A percentile compares a stretch with the other conserved stretches of the same genome.
phyloP scores from a whole-genome alignment of 2,329 filamentous ascomycete genomes.

The Xylariomycetidae sp. region DNA sequence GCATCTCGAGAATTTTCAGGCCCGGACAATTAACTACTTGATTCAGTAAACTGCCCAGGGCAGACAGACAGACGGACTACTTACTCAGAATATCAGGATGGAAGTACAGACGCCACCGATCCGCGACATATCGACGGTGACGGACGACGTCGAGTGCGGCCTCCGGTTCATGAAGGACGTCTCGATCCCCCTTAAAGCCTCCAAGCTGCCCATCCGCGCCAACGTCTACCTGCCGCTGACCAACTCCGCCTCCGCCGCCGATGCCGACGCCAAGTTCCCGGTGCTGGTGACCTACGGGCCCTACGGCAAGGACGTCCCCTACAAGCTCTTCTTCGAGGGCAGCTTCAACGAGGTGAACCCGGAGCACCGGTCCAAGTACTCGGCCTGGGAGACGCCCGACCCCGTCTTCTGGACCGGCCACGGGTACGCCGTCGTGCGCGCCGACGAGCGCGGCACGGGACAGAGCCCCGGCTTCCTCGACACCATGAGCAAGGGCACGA shows the following conservation, averaged over 20 bases:
- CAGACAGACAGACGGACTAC: too few relatives aligned
- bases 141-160: constrained; percentile 11
- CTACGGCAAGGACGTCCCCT: constrained; percentile 69
- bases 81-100: too few relatives aligned
- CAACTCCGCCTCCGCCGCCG: constrained; percentile 1
- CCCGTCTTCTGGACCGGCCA: constrained; percentile 51
- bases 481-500: constrained; percentile 44
- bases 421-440: constrained; percentile 52
- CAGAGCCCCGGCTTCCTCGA: constrained; percentile 44
- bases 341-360: constrained; percentile 47
- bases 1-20: too few relatives aligned
- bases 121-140: constrained; percentile 12
- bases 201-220: constrained; percentile 28
- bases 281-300: constrained; percentile 69
- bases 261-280: constrained; percentile 38
- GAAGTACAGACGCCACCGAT: constrained; percentile 15
- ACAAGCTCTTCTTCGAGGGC: constrained; percentile 39
- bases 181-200: constrained; percentile 26
- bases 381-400: constrained; percentile 56
- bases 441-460: constrained; percentile 44
- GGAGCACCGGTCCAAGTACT: constrained; percentile 48
- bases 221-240: constrained; percentile 35
- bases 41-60: too few relatives aligned
- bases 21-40: too few relatives aligned
- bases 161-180: constrained; percentile 24